Base-by-base conservation (phyloP, 2,329 filamentous ascomycete species). In the Fusarium continuum region DNA sequence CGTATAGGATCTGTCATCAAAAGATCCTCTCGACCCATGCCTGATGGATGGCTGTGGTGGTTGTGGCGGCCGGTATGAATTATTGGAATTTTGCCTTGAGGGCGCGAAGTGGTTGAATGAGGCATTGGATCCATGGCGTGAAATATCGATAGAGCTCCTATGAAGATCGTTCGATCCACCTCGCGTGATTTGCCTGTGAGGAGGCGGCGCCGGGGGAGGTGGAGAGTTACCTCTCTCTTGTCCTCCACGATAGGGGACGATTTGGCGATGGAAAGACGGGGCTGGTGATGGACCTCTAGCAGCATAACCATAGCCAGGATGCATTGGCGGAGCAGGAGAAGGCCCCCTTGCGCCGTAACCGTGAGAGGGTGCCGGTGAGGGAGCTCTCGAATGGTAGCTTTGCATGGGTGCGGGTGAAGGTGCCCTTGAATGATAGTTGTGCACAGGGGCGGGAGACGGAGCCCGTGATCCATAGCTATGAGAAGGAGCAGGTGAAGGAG, bases 181-280 rank as follows among this genome's bases (percentile, higher is more conserved):
- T 63, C 48, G 76, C 70, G 64, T 70, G 17, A 80, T 83, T 75
- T 93, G 92, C 8, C 93, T 89, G 63, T 96, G 93, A 7, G 93
- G 92, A 8, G 90, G 90, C 0, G 93, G 93, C 3, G 92, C 88
- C 3, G 93, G 92, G 8, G 93, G 92, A 16, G 92, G 91, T 8
- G 90, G 90, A 17, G 86, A 87, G 34, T 85, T 83, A 31, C 79
- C 78, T 38, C 81, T 75, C 17, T 77, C 71, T 54, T 73, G 56
- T 13, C 61, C 67, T 14, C 55, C 59, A 29, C 61, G 55, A 23
- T 67, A 70, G 48, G 70, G 71, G 6, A 65, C 66, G 23, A 61
- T 54, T 35, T 69, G 55, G 22, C 38, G 69, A 34, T 55, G 63
- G 22, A 71, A 76, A 5, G 59, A 70, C 10, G 79, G 80, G 64